Base-by-base conservation (phyloP, 129 eudicot species). In the Centaurea solstitialis region DNA sequence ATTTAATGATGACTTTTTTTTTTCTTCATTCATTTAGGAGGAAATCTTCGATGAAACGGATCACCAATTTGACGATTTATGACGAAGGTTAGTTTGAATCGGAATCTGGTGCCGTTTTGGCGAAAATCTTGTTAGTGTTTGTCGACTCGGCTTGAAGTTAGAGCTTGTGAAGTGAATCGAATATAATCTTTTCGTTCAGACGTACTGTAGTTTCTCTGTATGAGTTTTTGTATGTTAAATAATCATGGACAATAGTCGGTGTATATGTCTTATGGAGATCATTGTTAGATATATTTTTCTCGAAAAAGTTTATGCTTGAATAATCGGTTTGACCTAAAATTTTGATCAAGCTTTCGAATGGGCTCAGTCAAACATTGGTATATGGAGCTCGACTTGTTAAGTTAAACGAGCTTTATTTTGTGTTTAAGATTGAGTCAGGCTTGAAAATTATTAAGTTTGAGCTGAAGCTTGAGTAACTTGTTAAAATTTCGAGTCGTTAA, bases 11-110 rank as follows among this genome's bases (percentile, higher is more conserved):
- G 37, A 24, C 5, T 35, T 76, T 74, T 77, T 77, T 37, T 22
- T 33, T 33, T 33, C 37, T 26, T 0, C 18, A 45, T 18, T 8
- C 47, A 47, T 84, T 86, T 79, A 94, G 98, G 98, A 94, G 89
- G 97, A 94, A 86, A 94, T 94, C 71, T 92, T 88, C 43, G 97
- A 94, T 64, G 98, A 94, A 82, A 94, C 98, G 17, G 98, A 94
- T 83, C 93, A 92, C 80, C 91, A 89, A 66, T 85, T 83, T 57
- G 97, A 90, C 7, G 91, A 88, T 72, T 91, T 86, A 73, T 94
- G 87, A 94, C 86, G 61, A 73, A 21, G 70, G 76, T 12, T 53
- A 38, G 72, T 73, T 81, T 72, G 70, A 38, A 66, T 62, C 41
- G n/a, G 72, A 65, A 67, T 80, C 33, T 72, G 61, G 67, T 73